phyloP scores from a whole-genome alignment of 1,139 yeast genomes.

The Taphrina confusa region DNA sequence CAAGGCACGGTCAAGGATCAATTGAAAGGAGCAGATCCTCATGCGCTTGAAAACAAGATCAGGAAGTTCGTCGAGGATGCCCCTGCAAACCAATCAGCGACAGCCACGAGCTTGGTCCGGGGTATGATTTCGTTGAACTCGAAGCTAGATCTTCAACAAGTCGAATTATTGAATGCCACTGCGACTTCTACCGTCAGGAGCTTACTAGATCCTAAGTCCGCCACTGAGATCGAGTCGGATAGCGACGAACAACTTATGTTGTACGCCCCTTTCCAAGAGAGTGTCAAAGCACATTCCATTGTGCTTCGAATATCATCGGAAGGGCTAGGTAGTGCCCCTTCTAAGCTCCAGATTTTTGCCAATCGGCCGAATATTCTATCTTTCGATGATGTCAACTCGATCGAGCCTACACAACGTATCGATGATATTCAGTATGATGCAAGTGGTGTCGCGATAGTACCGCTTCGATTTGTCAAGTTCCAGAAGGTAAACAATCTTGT shows the following conservation, averaged over 20 bases:
- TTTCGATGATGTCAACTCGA: slow-evolving; percentile 36
- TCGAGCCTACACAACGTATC: slow-evolving; percentile 33
- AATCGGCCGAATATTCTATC: slow-evolving; percentile 35
- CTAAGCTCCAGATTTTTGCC: slow-evolving; percentile 27
- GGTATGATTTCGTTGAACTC: slow-evolving; percentile 11
- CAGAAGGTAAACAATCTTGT: slow-evolving; percentile 36
- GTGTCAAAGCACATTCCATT: slow-evolving; percentile 34
- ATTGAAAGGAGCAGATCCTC: slow-evolving; percentile 70
- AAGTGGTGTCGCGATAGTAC: slow-evolving; percentile 30
- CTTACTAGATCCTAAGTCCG: slow-evolving; percentile 22
- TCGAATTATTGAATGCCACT: slow-evolving; percentile 21
- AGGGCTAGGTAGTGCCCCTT: slow-evolving; percentile 30
- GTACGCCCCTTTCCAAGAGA: slow-evolving; percentile 36
- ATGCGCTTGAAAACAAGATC: slow-evolving; percentile 32
- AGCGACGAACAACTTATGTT: slow-evolving; percentile 38
- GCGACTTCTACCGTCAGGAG: slow-evolving; percentile 2
- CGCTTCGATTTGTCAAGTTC: slow-evolving; percentile 38
- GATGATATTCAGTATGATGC: slow-evolving; percentile 29
- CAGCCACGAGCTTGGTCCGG: background rate
- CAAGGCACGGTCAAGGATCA: slow-evolving; percentile 64
- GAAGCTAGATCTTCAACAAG: slow-evolving; percentile 24
- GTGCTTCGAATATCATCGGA: slow-evolving; percentile 19
- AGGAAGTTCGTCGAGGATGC: slow-evolving; percentile 9
- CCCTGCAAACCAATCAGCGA: background rate
- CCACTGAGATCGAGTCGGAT: slow-evolving; percentile 33